Conservation (phyloP, 2,329 filamentous ascomycete genomes). For the Ambrosiella xylebori region DNA sequence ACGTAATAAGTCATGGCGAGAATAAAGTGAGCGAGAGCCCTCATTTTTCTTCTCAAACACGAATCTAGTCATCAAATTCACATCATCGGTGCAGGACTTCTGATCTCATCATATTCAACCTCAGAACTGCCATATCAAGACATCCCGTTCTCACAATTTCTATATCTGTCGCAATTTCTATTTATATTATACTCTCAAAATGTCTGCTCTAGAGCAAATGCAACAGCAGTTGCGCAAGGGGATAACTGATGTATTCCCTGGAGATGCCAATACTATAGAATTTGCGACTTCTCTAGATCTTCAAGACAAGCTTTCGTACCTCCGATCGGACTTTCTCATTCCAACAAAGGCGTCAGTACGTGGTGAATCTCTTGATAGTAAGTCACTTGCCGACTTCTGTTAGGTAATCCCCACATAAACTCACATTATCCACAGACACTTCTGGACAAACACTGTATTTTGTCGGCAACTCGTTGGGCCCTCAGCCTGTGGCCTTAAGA, state of each 20-base stretch:
- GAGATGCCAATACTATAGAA: constrained; percentile 26
- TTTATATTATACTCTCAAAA: neutral
- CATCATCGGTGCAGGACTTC: no score
- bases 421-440: neutral
- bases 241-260: neutral
- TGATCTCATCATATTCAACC: no score
- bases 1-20: no score
- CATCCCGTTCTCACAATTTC: no score
- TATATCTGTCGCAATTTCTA: no score
- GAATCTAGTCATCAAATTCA: no score
- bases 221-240: neutral
- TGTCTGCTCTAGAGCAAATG: neutral
- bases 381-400: constrained; percentile 10
- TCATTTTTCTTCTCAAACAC: no score
- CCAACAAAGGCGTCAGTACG: constrained; percentile 55
- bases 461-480: constrained; percentile 75
- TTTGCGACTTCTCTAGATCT: constrained; percentile 39
- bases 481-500: constrained; percentile 55
- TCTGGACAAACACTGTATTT: constrained; percentile 47
- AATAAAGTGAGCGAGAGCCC: no score
- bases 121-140: no score
- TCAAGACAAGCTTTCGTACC: constrained; percentile 39
- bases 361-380: constrained; percentile 26
- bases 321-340: constrained; percentile 58
- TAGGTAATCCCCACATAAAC: neutral